These are phyloP conservation scores for Pleurotus ostreatus DNA, from an alignment of 768 basidiomycete species.

Conservation along the genomic window DNA sequence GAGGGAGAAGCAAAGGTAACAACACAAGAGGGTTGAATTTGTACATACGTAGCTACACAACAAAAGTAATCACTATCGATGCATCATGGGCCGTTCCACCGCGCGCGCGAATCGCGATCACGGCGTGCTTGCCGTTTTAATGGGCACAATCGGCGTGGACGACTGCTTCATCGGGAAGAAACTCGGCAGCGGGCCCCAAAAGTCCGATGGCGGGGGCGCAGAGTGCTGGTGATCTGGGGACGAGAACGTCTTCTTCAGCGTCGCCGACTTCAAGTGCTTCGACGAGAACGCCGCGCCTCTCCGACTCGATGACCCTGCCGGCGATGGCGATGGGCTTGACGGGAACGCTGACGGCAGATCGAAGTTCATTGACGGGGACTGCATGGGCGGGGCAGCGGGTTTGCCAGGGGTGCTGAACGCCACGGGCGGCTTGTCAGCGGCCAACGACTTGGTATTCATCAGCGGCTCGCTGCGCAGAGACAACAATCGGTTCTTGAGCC, in stretches of 20 bases:
- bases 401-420: slow-evolving; percentile 35
- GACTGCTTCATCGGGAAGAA: slow-evolving; percentile 28
- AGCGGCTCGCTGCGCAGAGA: slow-evolving; percentile 58
- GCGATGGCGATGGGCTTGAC: slow-evolving; percentile 23
- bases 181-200: slow-evolving; percentile 61
- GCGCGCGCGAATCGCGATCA: no score
- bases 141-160: slow-evolving; percentile 16
- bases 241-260: slow-evolving; percentile 30
- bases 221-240: slow-evolving; percentile 8
- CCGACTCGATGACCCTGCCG: slow-evolving; percentile 20
- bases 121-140: no score
- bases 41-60: not conserved
- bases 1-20: not conserved
- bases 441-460: slow-evolving; percentile 52
- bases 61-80: not conserved
- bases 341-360: slow-evolving; percentile 21
- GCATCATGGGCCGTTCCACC: not conserved
- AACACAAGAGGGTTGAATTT: slow-evolving; percentile 6
- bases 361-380: slow-evolving; percentile 17
- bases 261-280: slow-evolving; percentile 29
- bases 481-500: slow-evolving; percentile 66
- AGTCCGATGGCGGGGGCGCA: slow-evolving; percentile 32
- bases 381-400: slow-evolving; percentile 10
- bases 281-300: slow-evolving; percentile 20
- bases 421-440: slow-evolving; percentile 29